Base-by-base conservation (phyloP, 2,329 filamentous ascomycete genomes). In the Monosporascus sp. region DNA sequence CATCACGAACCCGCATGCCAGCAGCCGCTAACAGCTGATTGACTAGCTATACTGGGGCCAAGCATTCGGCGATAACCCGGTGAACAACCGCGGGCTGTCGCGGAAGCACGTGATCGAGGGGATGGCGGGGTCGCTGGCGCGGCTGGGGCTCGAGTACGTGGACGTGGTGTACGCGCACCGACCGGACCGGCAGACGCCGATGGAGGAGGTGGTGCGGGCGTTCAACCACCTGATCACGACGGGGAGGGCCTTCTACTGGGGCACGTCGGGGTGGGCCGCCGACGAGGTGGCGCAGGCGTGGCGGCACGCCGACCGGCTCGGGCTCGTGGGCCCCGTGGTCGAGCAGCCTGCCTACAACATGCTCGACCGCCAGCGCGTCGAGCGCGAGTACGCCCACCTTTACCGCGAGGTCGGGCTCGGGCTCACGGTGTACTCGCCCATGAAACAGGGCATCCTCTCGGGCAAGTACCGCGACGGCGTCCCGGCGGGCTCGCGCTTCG, bases 31-130 rank as follows among this genome's bases (percentile, higher is more conserved):
- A 51, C 60, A 20, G 56, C 37, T 3, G 2, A 37, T 2, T 26
- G 7, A 9, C 7, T 53, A 84, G 82, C 77, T 88, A 57, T 83
- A 87, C 73, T 88, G 82, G 79, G 85, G 85, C 51, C 65, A 62
- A 17, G 79, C 78, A 24, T 81, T 81, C 65, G 82, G 83, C 45
- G 75, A 81, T 52, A 85, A 82, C 65, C 74, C 76, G 11, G 77
- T 86, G 55, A 89, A 88, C 72, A 87, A 87, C 69, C 74, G 76
- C 53, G 86, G 86, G 7, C 77, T 89, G 31, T 86, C 81, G 3
- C 76, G 85, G 51, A 89, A 89, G 69, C 86, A 88, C 69, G 75
- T 89, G 51, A 74, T 88, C 57, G 86, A 89, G 71, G 86, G 84
- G 26, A 77, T 84, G 58, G 76, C 82, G 50, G 74, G 74, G 31